Evolutionary conservation across 345 rosid genomes (phyloP).

Genomic region (Trapa incisa): DNA sequence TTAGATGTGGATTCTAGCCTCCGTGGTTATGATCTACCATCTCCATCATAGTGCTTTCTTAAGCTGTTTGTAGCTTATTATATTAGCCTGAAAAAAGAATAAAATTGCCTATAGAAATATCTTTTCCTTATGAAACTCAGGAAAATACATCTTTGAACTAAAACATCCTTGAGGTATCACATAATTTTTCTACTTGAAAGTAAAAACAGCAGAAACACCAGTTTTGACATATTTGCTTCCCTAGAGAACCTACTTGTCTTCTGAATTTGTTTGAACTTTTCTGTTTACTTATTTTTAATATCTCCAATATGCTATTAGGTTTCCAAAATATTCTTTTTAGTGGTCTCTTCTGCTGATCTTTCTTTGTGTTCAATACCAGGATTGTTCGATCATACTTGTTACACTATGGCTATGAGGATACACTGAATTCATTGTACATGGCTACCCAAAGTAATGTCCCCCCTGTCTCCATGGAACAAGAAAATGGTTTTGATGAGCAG

Average conservation of each 20-base stretch:
- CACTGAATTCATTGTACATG: conserved; percentile 76
- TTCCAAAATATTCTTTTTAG: not conserved
- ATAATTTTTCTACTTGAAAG: not conserved
- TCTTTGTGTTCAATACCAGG: conserved; percentile 28
- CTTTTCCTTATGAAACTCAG: not conserved
- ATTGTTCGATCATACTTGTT: conserved; percentile 78
- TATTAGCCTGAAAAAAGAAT: not conserved
- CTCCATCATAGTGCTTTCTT: not conserved
- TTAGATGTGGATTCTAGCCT: not conserved
- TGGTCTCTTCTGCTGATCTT: not conserved
- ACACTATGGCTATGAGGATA: conserved; percentile 91
- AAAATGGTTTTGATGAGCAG: conserved; percentile 51
- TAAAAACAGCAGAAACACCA: not conserved
- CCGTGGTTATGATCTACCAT: not conserved
- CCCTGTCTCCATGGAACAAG: conserved; percentile 48
- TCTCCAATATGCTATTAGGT: not conserved
- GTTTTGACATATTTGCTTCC: not conserved
- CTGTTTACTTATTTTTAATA: not conserved
- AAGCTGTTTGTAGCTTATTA: not conserved
- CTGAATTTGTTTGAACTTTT: not conserved
- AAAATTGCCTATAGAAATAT: not conserved
- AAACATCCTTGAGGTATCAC: not conserved
- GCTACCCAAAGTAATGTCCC: conserved; percentile 64
- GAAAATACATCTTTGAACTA: not conserved
- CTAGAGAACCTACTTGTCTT: not conserved